Evolutionary conservation across 2,329 filamentous ascomycete species (phyloP).

Genomic region (Trichophyton verrucosum): DNA sequence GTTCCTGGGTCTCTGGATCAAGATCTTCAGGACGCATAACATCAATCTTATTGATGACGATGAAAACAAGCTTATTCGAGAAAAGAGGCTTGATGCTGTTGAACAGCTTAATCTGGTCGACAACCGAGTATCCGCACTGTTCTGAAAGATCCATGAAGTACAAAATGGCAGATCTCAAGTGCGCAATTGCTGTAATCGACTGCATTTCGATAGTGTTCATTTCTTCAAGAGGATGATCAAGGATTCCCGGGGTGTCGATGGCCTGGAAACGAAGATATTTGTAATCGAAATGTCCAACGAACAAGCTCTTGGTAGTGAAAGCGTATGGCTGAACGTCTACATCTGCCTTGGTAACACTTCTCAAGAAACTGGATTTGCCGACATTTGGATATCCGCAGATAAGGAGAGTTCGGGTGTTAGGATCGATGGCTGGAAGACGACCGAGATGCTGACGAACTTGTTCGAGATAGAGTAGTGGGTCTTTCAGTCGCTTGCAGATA

Average conservation of each 20-base stretch:
- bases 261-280: slow-evolving; percentile 84
- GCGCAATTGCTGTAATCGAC: slow-evolving; percentile 92
- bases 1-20: slow-evolving; percentile 61
- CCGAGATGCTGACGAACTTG: slow-evolving; percentile 94
- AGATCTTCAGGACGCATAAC: slow-evolving; percentile 78
- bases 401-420: slow-evolving; percentile 87
- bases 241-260: slow-evolving; percentile 95
- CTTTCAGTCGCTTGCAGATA: slow-evolving; percentile 86
- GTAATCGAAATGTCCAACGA: slow-evolving; percentile 96
- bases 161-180: slow-evolving; percentile 84
- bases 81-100: slow-evolving; percentile 94
- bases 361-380: slow-evolving; percentile 91
- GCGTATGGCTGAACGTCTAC: slow-evolving; percentile 96
- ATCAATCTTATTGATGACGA: slow-evolving; percentile 98
- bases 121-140: slow-evolving; percentile 88
- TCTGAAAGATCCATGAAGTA: slow-evolving; percentile 98
- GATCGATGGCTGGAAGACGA: slow-evolving; percentile 95
- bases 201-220: slow-evolving; percentile 99
- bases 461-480: slow-evolving; percentile 88
- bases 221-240: slow-evolving; percentile 94
- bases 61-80: slow-evolving; percentile 90
- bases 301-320: slow-evolving; percentile 95
- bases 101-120: slow-evolving; percentile 88
- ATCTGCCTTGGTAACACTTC: slow-evolving; percentile 83
- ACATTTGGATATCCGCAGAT: slow-evolving; percentile 98